phyloP scores from a whole-genome alignment of 306 rosid species.

The Abrus precatorius region DNA sequence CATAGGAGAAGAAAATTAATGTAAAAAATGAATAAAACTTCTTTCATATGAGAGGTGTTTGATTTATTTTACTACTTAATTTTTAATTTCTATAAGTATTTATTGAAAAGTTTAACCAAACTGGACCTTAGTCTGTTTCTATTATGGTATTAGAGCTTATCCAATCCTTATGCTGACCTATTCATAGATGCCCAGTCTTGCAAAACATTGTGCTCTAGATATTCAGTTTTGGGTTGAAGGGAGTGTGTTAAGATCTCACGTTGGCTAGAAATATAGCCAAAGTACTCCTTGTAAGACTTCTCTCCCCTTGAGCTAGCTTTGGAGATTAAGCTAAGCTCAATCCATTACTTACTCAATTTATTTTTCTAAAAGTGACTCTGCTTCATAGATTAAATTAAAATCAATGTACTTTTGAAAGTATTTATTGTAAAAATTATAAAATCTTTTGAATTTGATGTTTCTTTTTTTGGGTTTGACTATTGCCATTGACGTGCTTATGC shows the following conservation, averaged over 20 bases:
- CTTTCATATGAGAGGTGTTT: too few species aligned
- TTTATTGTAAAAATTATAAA: conserved; percentile 34
- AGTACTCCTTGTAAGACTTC: neutral
- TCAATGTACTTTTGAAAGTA: conserved; percentile 8
- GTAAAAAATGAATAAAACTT: too few species aligned
- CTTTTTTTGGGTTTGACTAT: neutral
- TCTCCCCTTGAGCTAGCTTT: neutral
- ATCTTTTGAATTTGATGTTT: neutral
- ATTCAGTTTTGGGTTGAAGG: neutral
- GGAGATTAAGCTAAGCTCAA: neutral
- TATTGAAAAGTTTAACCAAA: too few species aligned
- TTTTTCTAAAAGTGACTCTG: neutral
- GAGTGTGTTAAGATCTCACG: neutral
- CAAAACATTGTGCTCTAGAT: neutral
- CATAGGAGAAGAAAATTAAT: too few species aligned
- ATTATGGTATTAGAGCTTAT: neutral
- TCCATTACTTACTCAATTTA: neutral
- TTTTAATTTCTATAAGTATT: too few species aligned
- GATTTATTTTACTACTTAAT: too few species aligned
- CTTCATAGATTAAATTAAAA: neutral
- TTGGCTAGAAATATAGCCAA: neutral
- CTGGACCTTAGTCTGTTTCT: neutral
- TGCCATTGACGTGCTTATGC: neutral
- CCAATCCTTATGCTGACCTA: neutral
- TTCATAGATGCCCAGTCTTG: neutral